Conservation (phyloP, 2,329 filamentous ascomycete genomes). For the Leptographium flavum region DNA sequence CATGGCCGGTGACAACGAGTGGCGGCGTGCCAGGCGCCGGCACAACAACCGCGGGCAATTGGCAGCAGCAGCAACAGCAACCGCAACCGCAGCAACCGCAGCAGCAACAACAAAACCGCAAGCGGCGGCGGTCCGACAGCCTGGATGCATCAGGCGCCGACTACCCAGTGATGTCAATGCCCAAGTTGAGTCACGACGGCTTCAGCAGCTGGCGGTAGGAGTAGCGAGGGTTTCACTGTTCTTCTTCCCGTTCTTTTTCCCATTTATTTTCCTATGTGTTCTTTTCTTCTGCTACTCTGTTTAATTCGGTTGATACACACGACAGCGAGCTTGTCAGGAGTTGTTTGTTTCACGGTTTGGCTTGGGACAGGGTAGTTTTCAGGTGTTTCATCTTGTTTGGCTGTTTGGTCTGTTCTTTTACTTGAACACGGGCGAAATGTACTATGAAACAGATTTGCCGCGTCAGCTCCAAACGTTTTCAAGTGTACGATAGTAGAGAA, state of each 20-base stretch:
- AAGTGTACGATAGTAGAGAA: too few species aligned
- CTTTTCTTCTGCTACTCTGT: background rate
- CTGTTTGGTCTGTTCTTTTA: background rate
- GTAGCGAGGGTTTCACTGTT: background rate
- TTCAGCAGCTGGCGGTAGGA: slow-evolving; percentile 12
- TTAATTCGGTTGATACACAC: background rate
- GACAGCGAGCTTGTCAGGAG: background rate
- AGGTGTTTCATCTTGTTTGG: too few species aligned
- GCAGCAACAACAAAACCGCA: slow-evolving; percentile 7
- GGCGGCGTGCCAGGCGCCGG: background rate
- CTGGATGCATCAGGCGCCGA: slow-evolving; percentile 12
- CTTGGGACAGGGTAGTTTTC: too few species aligned
- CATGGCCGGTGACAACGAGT: slow-evolving; percentile 3
- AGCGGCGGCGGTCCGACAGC: slow-evolving; percentile 20
- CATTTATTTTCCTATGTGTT: background rate
- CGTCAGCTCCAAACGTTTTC: too few species aligned
- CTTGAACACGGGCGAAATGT: too few species aligned
- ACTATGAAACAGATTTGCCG: background rate
- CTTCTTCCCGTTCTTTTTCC: background rate
- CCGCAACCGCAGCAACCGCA: slow-evolving; percentile 1
- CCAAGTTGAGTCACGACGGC: slow-evolving; percentile 10
- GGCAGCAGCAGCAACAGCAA: background rate
- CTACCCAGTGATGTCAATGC: slow-evolving; percentile 11
- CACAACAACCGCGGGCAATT: background rate
- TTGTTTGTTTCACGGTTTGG: background rate